These are phyloP conservation scores for Entophlyctis luteolus DNA, from an alignment of 192 early-diverging fungal species.

Conservation along the genomic window DNA sequence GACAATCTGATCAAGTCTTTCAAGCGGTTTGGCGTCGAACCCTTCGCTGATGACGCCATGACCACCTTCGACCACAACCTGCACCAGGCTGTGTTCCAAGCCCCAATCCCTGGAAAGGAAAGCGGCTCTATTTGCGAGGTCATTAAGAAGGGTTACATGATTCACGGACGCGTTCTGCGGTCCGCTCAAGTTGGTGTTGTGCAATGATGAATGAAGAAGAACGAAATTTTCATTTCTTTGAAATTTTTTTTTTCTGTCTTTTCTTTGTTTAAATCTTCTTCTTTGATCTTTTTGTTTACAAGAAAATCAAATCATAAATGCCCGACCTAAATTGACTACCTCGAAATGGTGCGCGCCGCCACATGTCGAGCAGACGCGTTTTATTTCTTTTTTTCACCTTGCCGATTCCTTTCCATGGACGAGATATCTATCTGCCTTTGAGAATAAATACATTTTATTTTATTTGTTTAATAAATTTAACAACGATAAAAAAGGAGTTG, in stretches of 20 bases:
- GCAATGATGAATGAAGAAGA: slow-evolving; percentile 7
- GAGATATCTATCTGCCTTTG: too few relatives aligned
- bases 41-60: slow-evolving; percentile 68
- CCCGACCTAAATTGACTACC: too few relatives aligned
- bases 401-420: too few relatives aligned
- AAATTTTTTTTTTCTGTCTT: background rate
- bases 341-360: too few relatives aligned
- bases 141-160: slow-evolving; percentile 87
- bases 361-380: too few relatives aligned
- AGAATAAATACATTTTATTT: too few relatives aligned
- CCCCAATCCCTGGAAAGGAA: slow-evolving; percentile 80
- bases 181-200: slow-evolving; percentile 97
- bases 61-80: slow-evolving; percentile 92
- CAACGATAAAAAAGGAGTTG: too few relatives aligned
- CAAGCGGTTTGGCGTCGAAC: slow-evolving; percentile 81
- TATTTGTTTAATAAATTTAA: too few relatives aligned
- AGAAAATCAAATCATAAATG: too few relatives aligned
- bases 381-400: too few relatives aligned
- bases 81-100: slow-evolving; percentile 95
- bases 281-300: background rate
- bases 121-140: slow-evolving; percentile 83
- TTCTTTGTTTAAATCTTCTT: background rate
- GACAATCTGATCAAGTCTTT: slow-evolving; percentile 81
- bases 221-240: background rate
- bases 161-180: slow-evolving; percentile 88